Evolutionary conservation across 140 eudicot species (phyloP).

Genomic region (Flaveria floridana): DNA sequence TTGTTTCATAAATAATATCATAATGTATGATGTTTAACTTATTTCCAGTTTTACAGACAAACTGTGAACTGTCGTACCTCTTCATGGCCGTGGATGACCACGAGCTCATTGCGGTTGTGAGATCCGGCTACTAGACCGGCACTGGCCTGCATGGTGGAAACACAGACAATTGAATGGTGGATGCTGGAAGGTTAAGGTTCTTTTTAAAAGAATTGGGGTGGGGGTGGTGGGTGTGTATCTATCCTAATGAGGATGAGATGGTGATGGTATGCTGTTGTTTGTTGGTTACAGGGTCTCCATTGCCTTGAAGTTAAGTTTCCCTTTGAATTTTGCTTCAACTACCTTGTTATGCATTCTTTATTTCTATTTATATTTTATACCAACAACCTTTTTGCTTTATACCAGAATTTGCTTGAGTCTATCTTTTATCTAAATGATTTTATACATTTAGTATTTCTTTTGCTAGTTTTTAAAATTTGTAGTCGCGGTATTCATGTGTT

Average conservation of each 20-base stretch:
- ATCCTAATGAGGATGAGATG: conserved; percentile 26
- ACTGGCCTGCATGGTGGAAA: conserved; percentile 80
- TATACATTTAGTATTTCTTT: background rate
- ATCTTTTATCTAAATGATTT: background rate
- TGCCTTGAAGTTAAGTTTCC: conserved; percentile 90
- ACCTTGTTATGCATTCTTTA: conserved; percentile 29
- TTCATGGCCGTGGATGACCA: conserved; percentile 96
- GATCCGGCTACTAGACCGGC: conserved; percentile 99
- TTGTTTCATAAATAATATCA: background rate
- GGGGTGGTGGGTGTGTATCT: conserved; percentile 17
- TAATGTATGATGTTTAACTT: background rate
- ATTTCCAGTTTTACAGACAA: background rate
- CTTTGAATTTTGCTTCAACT: conserved; percentile 37
- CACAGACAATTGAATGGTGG: conserved; percentile 21
- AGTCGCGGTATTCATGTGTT: background rate
- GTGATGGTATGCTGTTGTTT: conserved; percentile 49
- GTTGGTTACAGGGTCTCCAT: conserved; percentile 95
- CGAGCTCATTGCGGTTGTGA: conserved; percentile 96
- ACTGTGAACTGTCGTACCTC: conserved; percentile 47
- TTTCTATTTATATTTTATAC: background rate
- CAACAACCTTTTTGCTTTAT: background rate
- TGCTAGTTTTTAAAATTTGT: background rate
- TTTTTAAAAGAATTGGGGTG: conserved; percentile 34
- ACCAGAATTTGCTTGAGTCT: background rate
- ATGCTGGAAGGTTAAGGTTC: conserved; percentile 22